Conservation (phyloP, 306 rosid species). For the Rubus idaeus region DNA sequence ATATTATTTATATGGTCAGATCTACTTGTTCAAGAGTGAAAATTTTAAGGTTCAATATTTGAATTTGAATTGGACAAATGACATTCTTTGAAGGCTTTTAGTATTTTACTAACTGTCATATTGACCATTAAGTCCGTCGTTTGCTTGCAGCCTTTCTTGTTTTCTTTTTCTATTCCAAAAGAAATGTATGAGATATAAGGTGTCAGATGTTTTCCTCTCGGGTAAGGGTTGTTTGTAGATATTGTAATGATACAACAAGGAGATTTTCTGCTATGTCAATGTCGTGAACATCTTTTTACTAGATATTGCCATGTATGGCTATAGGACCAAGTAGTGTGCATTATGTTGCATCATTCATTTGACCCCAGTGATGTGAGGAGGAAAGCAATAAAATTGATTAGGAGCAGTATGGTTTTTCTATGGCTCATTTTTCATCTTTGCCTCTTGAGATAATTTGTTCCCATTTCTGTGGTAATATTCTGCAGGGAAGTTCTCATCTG, state of each 20-base stretch:
- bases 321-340: too few species aligned
- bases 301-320: not conserved
- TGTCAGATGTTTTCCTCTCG: not conserved
- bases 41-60: not conserved
- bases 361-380: constrained; percentile 7
- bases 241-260: not conserved
- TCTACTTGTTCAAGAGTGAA: not conserved
- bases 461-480: constrained; percentile 14
- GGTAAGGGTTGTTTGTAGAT: not conserved
- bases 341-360: not conserved
- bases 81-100: not conserved
- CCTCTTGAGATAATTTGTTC: not conserved
- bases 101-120: not conserved
- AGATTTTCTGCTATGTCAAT: not conserved
- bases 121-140: not conserved
- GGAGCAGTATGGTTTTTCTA: not conserved
- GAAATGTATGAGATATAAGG: not conserved
- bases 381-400: not conserved
- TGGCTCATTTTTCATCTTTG: not conserved
- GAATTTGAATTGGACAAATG: not conserved
- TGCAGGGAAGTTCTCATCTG: constrained; percentile 57
- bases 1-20: not conserved
- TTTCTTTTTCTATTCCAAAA: not conserved
- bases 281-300: not conserved
- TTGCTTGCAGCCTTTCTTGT: not conserved